Evolutionary conservation across 2,329 filamentous ascomycete species (phyloP).

Genomic region (Pseudogymnoascus sp.): DNA sequence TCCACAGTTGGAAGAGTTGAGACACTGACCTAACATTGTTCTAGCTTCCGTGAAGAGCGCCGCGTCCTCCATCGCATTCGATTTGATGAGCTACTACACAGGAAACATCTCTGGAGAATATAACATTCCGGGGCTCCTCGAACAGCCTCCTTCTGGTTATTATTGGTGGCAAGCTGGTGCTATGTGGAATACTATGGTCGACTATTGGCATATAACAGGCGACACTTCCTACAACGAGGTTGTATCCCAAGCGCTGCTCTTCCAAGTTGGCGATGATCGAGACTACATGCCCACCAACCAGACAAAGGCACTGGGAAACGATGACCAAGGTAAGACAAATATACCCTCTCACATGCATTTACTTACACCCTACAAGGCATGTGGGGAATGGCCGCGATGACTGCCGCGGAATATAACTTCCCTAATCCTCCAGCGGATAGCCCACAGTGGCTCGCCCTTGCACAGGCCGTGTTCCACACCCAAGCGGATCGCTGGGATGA

Average conservation of each 20-base stretch:
- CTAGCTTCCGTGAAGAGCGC: slow-evolving; percentile 29
- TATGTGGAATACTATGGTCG: slow-evolving; percentile 52
- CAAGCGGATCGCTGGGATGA: slow-evolving; percentile 66
- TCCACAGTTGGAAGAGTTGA: slow-evolving; percentile 27
- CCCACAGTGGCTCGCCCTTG: slow-evolving; percentile 71
- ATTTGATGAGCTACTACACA: slow-evolving; percentile 36
- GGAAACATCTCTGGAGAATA: slow-evolving; percentile 32
- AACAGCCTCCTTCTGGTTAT: slow-evolving; percentile 38
- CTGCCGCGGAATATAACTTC: slow-evolving; percentile 69
- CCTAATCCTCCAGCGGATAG: slow-evolving; percentile 55
- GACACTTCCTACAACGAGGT: slow-evolving; percentile 51
- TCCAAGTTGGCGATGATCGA: slow-evolving; percentile 47
- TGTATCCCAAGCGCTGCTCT: slow-evolving; percentile 47
- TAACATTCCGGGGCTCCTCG: slow-evolving; percentile 43
- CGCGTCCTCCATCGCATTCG: slow-evolving; percentile 28
- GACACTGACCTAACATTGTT: slow-evolving; percentile 36
- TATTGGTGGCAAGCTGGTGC: slow-evolving; percentile 57
- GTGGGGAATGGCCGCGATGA: slow-evolving; percentile 77
- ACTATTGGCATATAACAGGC: slow-evolving; percentile 57
- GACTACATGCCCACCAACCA: slow-evolving; percentile 51
- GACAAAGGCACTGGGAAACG: slow-evolving; percentile 30
- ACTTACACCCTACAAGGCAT: slow-evolving; percentile 43
- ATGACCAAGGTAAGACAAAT: slow-evolving; percentile 26
- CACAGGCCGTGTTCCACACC: slow-evolving; percentile 73
- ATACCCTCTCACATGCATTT: neutral